These are phyloP conservation scores for Capronia americana DNA, from an alignment of 2,329 filamentous ascomycete species.

Conservation along the genomic window DNA sequence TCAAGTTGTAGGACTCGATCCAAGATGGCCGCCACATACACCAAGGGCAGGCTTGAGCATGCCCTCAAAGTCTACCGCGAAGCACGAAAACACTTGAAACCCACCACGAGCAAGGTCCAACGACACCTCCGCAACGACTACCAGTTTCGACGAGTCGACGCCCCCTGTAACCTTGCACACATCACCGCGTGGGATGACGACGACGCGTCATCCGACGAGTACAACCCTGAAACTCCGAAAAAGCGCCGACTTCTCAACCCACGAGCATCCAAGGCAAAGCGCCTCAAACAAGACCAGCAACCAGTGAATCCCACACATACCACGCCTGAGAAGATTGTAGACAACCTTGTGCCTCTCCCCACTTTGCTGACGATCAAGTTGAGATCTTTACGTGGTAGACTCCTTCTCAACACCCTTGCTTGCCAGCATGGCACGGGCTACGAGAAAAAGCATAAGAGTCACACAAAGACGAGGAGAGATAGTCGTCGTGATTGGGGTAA, in stretches of 20 bases:
- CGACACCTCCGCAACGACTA: slow-evolving; percentile 30
- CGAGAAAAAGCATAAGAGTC: not conserved
- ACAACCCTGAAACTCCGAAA: slow-evolving; percentile 12
- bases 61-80: slow-evolving; percentile 30
- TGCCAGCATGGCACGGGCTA: slow-evolving; percentile 9
- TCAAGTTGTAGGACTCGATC: not conserved
- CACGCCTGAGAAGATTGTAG: not conserved
- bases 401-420: slow-evolving; percentile 5
- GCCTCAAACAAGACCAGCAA: slow-evolving; percentile 5
- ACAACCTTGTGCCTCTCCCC: not conserved
- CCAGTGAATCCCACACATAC: slow-evolving; percentile 3
- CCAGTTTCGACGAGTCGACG: slow-evolving; percentile 16
- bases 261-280: slow-evolving; percentile 5
- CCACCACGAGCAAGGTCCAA: not conserved
- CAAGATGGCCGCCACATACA: slow-evolving; percentile 29
- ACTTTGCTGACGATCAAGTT: slow-evolving; percentile 21
- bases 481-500: not conserved
- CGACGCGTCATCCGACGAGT: slow-evolving; percentile 25
- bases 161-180: slow-evolving; percentile 3
- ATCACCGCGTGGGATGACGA: slow-evolving; percentile 23
- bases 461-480: not conserved
- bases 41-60: slow-evolving; percentile 26
- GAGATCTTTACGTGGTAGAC: slow-evolving; percentile 4
- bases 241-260: slow-evolving; percentile 9
- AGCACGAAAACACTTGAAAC: slow-evolving; percentile 11